phyloP scores from a whole-genome alignment of 768 basidiomycete genomes.

The Russula earlei region DNA sequence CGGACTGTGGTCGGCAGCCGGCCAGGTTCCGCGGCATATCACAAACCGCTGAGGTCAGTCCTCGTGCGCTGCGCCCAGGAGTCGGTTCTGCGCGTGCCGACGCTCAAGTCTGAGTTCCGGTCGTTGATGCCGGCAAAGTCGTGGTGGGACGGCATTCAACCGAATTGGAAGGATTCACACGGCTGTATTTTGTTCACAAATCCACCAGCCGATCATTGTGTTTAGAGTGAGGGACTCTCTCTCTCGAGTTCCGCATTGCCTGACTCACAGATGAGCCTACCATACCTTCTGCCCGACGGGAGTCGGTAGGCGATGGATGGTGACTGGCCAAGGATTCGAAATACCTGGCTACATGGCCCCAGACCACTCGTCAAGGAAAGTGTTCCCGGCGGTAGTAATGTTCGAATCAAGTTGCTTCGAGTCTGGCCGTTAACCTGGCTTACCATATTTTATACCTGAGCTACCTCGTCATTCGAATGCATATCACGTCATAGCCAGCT shows the following conservation, averaged over 20 bases:
- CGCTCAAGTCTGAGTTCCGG: constrained; percentile 55
- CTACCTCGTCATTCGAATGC: no score
- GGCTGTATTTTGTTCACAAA: constrained; percentile 6
- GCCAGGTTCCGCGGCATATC: constrained; percentile 38
- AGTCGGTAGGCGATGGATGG: no score
- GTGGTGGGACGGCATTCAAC: constrained; percentile 69
- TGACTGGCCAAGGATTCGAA: no score
- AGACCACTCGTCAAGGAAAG: no score
- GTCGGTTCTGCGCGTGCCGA: constrained; percentile 43
- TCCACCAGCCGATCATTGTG: neutral
- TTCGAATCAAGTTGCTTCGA: no score
- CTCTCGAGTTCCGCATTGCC: neutral
- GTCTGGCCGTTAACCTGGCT: no score
- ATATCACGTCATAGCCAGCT: no score
- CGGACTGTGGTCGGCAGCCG: constrained; percentile 13
- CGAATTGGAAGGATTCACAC: constrained; percentile 5
- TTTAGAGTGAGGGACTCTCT: neutral
- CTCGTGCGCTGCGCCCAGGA: constrained; percentile 47
- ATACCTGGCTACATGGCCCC: no score
- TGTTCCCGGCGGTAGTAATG: no score
- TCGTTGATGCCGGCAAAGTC: constrained; percentile 45
- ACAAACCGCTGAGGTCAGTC: constrained; percentile 32
- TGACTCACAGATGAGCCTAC: no score
- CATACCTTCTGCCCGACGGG: no score
- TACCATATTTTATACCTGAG: no score